These are phyloP conservation scores for Skeletonema grethae DNA, from an alignment of 108 stramenopile genomes.

Conservation along the genomic window DNA sequence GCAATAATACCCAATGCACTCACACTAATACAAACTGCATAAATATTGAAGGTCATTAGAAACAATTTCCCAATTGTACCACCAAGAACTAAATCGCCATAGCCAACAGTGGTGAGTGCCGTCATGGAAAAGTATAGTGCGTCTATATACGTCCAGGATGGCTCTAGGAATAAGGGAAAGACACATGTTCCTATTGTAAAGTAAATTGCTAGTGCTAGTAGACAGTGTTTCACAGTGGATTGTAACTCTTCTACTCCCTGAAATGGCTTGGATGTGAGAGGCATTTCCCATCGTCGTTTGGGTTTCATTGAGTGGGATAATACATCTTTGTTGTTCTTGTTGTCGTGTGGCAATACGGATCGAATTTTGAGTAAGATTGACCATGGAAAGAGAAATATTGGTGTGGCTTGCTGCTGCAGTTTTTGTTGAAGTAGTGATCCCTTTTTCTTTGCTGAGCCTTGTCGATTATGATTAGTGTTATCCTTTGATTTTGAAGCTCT, in stretches of 20 bases:
- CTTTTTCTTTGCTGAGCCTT: not conserved
- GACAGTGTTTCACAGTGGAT: conserved; percentile 11
- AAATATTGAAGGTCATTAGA: conserved; percentile 15
- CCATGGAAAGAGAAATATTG: not conserved
- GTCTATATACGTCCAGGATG: conserved; percentile 33
- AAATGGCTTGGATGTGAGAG: conserved; percentile 24
- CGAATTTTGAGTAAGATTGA: not conserved
- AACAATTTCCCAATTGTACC: conserved; percentile 12
- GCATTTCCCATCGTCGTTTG: conserved; percentile 16
- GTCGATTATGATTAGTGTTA: not conserved
- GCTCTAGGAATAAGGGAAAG: conserved; percentile 26
- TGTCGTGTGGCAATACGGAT: not conserved
- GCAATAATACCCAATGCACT: conserved; percentile 23
- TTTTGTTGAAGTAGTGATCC: not conserved
- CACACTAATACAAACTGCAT: conserved; percentile 23
- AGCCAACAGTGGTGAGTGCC: conserved; percentile 73
- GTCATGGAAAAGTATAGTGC: conserved; percentile 63
- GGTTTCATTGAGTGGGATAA: not conserved
- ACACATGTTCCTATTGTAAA: conserved; percentile 11
- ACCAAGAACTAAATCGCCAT: conserved; percentile 47
- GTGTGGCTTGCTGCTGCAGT: not conserved
- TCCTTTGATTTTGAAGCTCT: not conserved
- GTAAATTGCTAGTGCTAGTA: conserved; percentile 14
- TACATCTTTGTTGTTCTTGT: not conserved
- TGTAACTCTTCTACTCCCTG: conserved; percentile 9